Percentiles rank a stretch among this genome's conserved stretches.
Evolutionary conservation across 352 stramenopile genomes (phyloP).

Genomic region (Pythium guiyangense): DNA sequence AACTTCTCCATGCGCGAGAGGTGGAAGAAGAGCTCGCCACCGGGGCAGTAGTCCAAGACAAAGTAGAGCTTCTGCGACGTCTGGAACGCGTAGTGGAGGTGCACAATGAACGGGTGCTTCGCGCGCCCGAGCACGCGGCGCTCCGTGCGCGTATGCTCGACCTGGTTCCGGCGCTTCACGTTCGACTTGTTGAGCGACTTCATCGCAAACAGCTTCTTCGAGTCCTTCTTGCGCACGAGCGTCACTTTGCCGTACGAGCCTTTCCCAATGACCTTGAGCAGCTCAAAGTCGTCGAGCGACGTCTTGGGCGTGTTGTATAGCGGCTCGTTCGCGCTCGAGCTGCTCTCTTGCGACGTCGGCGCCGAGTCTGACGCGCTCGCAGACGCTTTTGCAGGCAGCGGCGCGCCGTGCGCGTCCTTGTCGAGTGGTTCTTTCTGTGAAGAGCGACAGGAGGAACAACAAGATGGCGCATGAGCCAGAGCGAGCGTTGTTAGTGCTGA

Average conservation of each 20-base stretch:
- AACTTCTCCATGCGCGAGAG: slow-evolving; percentile 89
- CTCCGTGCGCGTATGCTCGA: slow-evolving; percentile 82
- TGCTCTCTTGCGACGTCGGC: slow-evolving; percentile 13
- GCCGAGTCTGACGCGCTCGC: background rate
- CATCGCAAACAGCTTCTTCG: slow-evolving; percentile 76
- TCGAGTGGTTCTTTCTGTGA: slow-evolving; percentile 74
- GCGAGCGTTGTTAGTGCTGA: slow-evolving; percentile 1
- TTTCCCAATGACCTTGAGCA: slow-evolving; percentile 91
- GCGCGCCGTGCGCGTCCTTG: slow-evolving; percentile 34
- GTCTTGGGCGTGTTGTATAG: slow-evolving; percentile 89
- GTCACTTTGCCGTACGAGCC: slow-evolving; percentile 91
- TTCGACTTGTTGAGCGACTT: slow-evolving; percentile 90
- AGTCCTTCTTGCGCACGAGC: slow-evolving; percentile 82
- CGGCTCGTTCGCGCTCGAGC: slow-evolving; percentile 31
- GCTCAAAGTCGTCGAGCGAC: slow-evolving; percentile 89
- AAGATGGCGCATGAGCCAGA: background rate
- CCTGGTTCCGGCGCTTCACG: slow-evolving; percentile 83
- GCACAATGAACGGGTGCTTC: slow-evolving; percentile 91
- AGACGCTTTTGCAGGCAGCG: slow-evolving; percentile 12
- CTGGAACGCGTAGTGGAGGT: slow-evolving; percentile 90
- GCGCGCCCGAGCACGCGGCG: slow-evolving; percentile 79
- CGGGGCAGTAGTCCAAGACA: slow-evolving; percentile 89
- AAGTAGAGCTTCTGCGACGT: slow-evolving; percentile 91
- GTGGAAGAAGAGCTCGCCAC: slow-evolving; percentile 90
- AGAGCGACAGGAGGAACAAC: background rate